Evolutionary conservation across 345 rosid species (phyloP).

Genomic region (Populus alba): DNA sequence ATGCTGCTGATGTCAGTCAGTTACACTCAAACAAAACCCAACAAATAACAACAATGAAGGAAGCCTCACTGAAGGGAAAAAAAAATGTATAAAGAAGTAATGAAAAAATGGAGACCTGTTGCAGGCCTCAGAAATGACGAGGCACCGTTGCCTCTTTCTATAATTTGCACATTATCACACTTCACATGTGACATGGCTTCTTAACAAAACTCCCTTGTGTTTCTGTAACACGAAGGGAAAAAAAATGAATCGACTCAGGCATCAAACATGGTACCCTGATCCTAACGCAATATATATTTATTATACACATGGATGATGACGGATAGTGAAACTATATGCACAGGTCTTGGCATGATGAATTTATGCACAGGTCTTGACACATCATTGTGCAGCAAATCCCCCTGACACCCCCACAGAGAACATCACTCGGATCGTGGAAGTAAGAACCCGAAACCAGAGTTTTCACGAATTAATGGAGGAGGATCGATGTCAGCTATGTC

Average conservation of each 20-base stretch:
- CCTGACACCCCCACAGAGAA: slow-evolving; percentile 1
- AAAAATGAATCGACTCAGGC: slow-evolving; percentile 36
- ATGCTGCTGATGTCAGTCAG: slow-evolving; percentile 26
- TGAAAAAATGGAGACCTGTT: slow-evolving; percentile 13
- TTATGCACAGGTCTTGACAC: slow-evolving; percentile 12
- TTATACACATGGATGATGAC: slow-evolving; percentile 38
- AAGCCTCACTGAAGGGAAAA: not conserved
- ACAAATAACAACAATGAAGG: slow-evolving; percentile 1
- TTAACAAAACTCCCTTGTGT: slow-evolving; percentile 40
- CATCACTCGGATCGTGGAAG: slow-evolving; percentile 75
- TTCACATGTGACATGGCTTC: slow-evolving; percentile 30
- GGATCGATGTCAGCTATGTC: slow-evolving; percentile 88
- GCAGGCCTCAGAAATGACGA: slow-evolving; percentile 20
- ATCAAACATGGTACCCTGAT: slow-evolving; percentile 28
- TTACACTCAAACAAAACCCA: slow-evolving; percentile 21
- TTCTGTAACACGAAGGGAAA: slow-evolving; percentile 43
- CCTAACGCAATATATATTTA: slow-evolving; percentile 2
- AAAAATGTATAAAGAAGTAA: not conserved
- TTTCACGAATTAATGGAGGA: slow-evolving; percentile 78
- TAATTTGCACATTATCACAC: slow-evolving; percentile 34
- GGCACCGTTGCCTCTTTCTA: slow-evolving; percentile 23
- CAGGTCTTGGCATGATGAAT: slow-evolving; percentile 15
- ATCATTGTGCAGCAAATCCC: not conserved
- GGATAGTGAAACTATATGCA: slow-evolving; percentile 27
- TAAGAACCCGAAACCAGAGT: slow-evolving; percentile 89